Conservation (phyloP, 805 yeast species). For the Limtongia smithiae region DNA sequence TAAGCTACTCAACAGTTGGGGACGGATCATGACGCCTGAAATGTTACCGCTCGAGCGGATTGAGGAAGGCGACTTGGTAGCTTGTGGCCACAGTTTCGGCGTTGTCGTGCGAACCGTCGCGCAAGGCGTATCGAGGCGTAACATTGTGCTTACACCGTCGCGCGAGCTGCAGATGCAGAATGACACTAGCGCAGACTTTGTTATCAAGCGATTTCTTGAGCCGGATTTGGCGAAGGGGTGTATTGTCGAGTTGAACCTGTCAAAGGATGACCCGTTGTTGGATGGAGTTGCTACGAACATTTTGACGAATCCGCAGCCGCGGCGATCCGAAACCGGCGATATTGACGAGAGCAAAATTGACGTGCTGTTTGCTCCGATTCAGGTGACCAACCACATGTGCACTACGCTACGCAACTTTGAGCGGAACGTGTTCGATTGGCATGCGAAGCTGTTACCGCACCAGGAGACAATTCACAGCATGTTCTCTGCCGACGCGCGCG, state of each 20-base stretch:
- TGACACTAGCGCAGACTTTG: not conserved
- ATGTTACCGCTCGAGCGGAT: too few relatives aligned
- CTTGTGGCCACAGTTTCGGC: too few relatives aligned
- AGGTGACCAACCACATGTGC: conserved; percentile 10
- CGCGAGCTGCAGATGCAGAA: not conserved
- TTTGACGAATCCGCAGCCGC: too few relatives aligned
- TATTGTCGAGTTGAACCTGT: too few relatives aligned
- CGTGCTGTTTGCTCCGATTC: conserved; percentile 17
- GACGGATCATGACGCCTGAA: not conserved
- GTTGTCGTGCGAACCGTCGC: too few relatives aligned
- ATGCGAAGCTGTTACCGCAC: conserved; percentile 8
- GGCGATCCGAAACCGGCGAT: not conserved
- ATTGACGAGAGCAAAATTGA: not conserved
- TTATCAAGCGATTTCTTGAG: not conserved
- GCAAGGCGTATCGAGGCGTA: too few relatives aligned
- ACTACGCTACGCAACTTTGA: conserved; percentile 15
- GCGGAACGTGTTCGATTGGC: conserved; percentile 5
- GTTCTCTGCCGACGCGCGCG: conserved; percentile 1
- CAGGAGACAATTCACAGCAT: conserved; percentile 1
- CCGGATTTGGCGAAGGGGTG: too few relatives aligned
- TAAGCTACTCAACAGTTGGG: too few relatives aligned
- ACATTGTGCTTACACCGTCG: too few relatives aligned
- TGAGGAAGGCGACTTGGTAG: too few relatives aligned
- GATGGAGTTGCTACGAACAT: too few relatives aligned
- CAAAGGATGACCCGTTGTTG: too few relatives aligned